Conservation (phyloP, 2,329 filamentous ascomycete genomes). For the Alternaria infectoria region DNA sequence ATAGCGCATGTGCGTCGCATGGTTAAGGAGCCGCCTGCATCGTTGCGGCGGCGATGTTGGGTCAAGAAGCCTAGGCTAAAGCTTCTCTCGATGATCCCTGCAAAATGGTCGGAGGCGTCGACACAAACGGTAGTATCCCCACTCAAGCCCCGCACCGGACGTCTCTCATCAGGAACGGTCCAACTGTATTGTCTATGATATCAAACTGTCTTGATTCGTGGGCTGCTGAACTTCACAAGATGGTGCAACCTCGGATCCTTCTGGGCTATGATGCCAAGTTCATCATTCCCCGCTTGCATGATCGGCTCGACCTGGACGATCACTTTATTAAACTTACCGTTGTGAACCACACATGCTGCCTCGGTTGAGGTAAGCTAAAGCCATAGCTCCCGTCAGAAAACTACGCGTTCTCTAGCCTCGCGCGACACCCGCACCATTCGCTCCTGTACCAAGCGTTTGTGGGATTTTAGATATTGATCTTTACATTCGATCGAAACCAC, state of each 20-base stretch:
- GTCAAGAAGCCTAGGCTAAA: slow-evolving; percentile 25
- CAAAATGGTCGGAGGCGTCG: slow-evolving; percentile 14
- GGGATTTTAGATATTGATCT: not conserved
- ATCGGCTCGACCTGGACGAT: not conserved
- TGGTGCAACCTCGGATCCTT: not conserved
- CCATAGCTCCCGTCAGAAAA: not conserved
- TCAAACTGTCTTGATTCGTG: slow-evolving; percentile 1
- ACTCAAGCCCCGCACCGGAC: slow-evolving; percentile 10
- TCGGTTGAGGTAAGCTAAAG: not conserved
- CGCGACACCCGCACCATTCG: not conserved
- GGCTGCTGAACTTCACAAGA: not conserved
- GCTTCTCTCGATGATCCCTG: slow-evolving; percentile 28
- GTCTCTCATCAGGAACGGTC: slow-evolving; percentile 15
- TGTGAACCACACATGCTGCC: not conserved
- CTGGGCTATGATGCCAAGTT: not conserved
- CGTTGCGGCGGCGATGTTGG: slow-evolving; percentile 19
- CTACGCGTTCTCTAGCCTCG: not conserved
- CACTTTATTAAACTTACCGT: not conserved
- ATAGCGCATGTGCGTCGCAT: slow-evolving; percentile 14
- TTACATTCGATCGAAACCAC: not conserved
- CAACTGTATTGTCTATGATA: slow-evolving; percentile 5
- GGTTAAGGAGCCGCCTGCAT: slow-evolving; percentile 9
- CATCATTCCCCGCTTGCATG: not conserved
- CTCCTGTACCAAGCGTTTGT: not conserved
- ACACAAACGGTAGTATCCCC: slow-evolving; percentile 17